Evolutionary conservation across 345 rosid species (phyloP).

Genomic region (Gossypium turneri): DNA sequence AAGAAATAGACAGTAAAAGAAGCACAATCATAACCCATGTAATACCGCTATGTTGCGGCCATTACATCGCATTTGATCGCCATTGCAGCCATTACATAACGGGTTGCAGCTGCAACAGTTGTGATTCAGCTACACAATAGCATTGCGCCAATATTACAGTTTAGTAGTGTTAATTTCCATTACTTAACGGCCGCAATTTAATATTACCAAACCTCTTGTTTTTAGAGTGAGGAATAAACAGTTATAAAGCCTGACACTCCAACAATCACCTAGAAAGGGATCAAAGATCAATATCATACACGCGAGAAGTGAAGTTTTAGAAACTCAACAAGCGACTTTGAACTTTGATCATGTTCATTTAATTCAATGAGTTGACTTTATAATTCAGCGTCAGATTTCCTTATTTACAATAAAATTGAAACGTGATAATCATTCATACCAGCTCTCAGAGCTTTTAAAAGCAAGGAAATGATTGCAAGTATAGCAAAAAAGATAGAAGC

Average conservation of each 20-base stretch:
- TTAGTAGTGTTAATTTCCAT: no score
- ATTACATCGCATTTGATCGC: no score
- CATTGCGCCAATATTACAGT: no score
- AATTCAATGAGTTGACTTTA: background rate
- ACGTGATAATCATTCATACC: background rate
- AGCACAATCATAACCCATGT: no score
- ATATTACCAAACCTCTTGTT: background rate
- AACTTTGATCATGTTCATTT: background rate
- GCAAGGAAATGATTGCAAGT: background rate
- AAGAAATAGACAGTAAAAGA: no score
- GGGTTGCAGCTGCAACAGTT: no score
- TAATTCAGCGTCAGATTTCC: background rate
- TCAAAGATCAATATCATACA: background rate
- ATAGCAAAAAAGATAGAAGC: background rate
- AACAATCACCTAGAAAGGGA: background rate
- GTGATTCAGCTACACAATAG: no score
- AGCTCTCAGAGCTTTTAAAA: background rate
- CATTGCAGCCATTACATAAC: no score
- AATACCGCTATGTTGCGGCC: no score
- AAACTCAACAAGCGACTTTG: background rate
- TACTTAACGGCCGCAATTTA: no score
- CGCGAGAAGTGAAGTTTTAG: background rate
- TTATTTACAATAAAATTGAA: background rate
- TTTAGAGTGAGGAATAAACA: background rate
- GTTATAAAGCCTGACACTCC: background rate